These are phyloP conservation scores for Ganoderma lucidum DNA, from an alignment of 1,284 basidiomycete species.

Conservation along the genomic window DNA sequence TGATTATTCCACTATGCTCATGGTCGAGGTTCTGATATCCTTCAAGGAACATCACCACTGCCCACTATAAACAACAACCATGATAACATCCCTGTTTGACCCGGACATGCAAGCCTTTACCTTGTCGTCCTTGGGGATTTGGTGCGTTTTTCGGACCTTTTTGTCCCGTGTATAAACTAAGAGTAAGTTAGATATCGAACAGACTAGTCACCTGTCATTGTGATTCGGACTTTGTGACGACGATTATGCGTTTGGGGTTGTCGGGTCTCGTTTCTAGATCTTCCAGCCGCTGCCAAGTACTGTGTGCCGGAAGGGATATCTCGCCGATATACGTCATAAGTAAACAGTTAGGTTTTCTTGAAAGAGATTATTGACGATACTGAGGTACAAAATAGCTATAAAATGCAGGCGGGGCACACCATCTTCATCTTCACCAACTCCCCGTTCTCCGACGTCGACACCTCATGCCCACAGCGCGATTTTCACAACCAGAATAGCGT, in stretches of 20 bases:
- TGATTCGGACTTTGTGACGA: not conserved
- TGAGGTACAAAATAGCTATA: not conserved
- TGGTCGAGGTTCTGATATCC: too few species aligned
- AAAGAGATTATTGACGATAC: not conserved
- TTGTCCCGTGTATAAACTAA: not conserved
- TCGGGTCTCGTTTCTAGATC: not conserved
- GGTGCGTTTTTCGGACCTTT: not conserved
- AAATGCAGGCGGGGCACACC: not conserved
- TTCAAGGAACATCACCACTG: not conserved
- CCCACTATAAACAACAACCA: too few species aligned
- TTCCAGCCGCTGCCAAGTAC: not conserved
- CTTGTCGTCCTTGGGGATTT: not conserved
- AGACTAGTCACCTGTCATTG: not conserved
- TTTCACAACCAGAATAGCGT: not conserved
- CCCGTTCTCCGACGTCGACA: not conserved
- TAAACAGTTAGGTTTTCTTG: not conserved
- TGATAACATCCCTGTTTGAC: too few species aligned
- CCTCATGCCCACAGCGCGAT: not conserved
- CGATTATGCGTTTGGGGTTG: not conserved
- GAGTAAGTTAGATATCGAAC: not conserved
- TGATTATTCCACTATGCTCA: too few species aligned
- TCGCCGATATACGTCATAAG: not conserved
- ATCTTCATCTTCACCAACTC: not conserved
- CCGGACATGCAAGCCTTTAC: not conserved
- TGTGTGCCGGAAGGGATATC: not conserved